Evolutionary conservation across 2,329 filamentous ascomycete species (phyloP), one percentile per base, ranked within the genome.

Genomic region (Trichoderma afroharzianum): DNA sequence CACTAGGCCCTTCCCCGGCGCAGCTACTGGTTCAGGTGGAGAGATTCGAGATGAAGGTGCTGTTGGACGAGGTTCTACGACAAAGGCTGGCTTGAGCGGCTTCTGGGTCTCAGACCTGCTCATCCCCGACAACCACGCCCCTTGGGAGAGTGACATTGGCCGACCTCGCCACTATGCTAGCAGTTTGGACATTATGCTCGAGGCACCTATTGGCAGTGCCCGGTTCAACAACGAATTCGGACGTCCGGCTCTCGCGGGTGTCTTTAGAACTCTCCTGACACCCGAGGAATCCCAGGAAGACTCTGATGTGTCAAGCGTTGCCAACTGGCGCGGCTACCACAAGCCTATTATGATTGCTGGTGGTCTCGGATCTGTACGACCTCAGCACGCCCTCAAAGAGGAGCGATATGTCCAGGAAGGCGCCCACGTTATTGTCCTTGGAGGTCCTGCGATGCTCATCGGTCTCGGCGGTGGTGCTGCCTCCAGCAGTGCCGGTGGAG

Each of bases 291-390:
- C 74, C 4, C 61, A 26, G 15, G 59, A 67, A 2, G 66, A 55
- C 7, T 59, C 68, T 26, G 76, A 79, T 39, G 88, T 88, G 6
- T 63, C 71, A 53, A 82, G 82, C 50, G 81, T 82, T 47, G 83
- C 85, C 63, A 80, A 80, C 4, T 88, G 93, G 78, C 88, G 95
- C 76, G 96, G 96, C 28, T 99, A 97, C 80, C 96, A 98, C 83
- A 99, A 99, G 84, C 96, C 96, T 11, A 98, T 97, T 81, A 97
- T 98, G 93, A 94, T 99, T 83, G 96, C 96, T 73, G 96, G 96
- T 79, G 96, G 96, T 79, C 90, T 98, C 43, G 96, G 96, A 63
- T 97, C 93, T 6, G 95, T 98, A 33, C 86, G 96, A 71, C 95
- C 96, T 15, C 91, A 95, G 77, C 93, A 97, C 79, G 95, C 96